These are phyloP conservation scores for Pichia sporocuriosa DNA, from an alignment of 805 yeast genomes.

Conservation along the genomic window DNA sequence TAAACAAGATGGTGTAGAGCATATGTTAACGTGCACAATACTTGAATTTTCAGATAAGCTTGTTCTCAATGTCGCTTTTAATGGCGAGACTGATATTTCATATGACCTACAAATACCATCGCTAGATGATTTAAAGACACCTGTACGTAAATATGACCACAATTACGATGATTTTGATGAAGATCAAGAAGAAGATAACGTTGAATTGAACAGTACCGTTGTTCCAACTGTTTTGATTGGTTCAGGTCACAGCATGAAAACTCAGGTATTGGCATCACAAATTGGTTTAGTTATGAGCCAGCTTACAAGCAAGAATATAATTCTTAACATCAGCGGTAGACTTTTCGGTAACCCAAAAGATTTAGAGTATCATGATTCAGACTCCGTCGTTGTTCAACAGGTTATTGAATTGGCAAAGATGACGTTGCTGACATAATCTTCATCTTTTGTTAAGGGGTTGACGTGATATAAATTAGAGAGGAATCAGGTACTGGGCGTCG, in stretches of 20 bases:
- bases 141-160: conserved; percentile 11
- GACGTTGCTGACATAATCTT: too few species aligned
- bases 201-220: conserved; percentile 16
- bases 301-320: conserved; percentile 32
- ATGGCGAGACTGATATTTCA: conserved; percentile 44
- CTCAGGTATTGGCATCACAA: conserved; percentile 41
- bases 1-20: conserved; percentile 6
- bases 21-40: conserved; percentile 20
- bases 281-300: conserved; percentile 37
- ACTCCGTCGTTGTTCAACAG: conserved; percentile 7
- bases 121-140: conserved; percentile 14
- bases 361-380: conserved; percentile 3
- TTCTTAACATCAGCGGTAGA: conserved; percentile 40
- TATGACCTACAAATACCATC: conserved; percentile 35
- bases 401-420: conserved; percentile 1
- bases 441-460: too few species aligned
- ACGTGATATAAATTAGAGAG: background rate
- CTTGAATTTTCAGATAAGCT: conserved; percentile 34
- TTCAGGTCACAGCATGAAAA: conserved; percentile 38
- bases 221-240: conserved; percentile 36
- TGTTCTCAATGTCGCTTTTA: conserved; percentile 33
- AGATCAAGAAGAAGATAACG: conserved; percentile 16
- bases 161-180: conserved; percentile 9
- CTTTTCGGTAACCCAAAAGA: conserved; percentile 31
- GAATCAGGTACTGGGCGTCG: too few species aligned